Evolutionary conservation across 2,329 filamentous ascomycete species (phyloP), one percentile per base, ranked within the genome.

Genomic region (Trichothecium roseum): DNA sequence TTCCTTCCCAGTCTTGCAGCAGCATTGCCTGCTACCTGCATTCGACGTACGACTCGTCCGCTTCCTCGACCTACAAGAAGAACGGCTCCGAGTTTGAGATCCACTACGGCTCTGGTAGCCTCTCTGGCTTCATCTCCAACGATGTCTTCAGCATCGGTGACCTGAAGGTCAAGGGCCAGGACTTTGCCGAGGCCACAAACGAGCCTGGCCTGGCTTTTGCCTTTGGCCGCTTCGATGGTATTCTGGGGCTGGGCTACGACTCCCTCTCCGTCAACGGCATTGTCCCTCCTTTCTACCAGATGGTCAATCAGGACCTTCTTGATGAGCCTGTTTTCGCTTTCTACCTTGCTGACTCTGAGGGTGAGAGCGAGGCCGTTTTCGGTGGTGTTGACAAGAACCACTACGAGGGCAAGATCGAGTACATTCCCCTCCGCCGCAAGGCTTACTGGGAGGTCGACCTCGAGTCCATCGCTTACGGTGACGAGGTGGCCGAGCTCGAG

Each of bases 401-500:
- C 70, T 78, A 72, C 60, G 79, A 72, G 28, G 91, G 91, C 54
- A 81, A 96, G 62, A 74, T 98, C 52, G 84, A 80, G 57, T 93
- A 87, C 62, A 86, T 98, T 48, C 91, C 91, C 37, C 77, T 98
- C 49, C 85, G 91, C 62, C 85, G 91, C 59, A 96, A 96, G 81
- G 91, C 91, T 34, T 98, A 98, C 76, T 98, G 91, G 91, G 91
- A 98, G 74, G 89, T 98, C 37, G 88, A 96, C 53, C 79, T 98
- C 42, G 81, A 96, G 53, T 73, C 86, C 45, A 91, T 98, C 64
- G 78, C 82, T 37, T 86, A 95, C 45, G 93, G 91, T 50, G 74
- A 88, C 36, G 76, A 84, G 55, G 80, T 77, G 46, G 88, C 88
- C 42, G 83, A 94, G 61, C 79, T 96, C 45, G 89, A 96, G 46